Evolutionary conservation across 1,284 basidiomycete species (phyloP).

Genomic region (Peniophora sp.): DNA sequence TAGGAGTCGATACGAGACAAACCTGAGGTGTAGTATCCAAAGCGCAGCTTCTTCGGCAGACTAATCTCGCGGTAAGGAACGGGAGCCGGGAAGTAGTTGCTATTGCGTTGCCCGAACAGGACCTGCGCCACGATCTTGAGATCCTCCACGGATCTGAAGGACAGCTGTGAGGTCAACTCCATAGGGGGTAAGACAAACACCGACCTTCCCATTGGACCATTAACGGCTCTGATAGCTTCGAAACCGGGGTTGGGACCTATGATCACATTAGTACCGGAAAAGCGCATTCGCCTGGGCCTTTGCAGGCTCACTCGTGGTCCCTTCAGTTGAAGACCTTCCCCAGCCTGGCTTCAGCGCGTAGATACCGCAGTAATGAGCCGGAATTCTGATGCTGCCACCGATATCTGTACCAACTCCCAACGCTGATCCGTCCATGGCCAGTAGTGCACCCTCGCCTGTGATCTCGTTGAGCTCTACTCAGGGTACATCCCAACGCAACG

Average conservation of each 20-base stretch:
- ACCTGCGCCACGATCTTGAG: constrained; percentile 50
- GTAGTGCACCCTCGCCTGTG: constrained; percentile 63
- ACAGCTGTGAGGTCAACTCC: neutral
- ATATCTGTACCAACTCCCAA: constrained; percentile 79
- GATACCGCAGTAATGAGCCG: constrained; percentile 73
- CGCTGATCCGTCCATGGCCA: constrained; percentile 69
- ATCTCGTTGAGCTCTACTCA: neutral
- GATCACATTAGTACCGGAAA: neutral
- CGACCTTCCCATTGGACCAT: constrained; percentile 66
- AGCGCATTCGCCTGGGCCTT: neutral
- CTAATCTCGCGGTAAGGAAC: constrained; percentile 51
- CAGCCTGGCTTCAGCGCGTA: constrained; percentile 72
- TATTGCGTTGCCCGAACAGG: constrained; percentile 46
- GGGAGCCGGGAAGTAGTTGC: constrained; percentile 36
- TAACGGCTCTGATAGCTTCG: constrained; percentile 45
- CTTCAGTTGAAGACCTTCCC: constrained; percentile 42
- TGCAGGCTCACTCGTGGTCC: constrained; percentile 34
- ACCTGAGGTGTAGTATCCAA: constrained; percentile 70
- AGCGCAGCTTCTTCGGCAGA: constrained; percentile 49
- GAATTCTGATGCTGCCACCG: constrained; percentile 73
- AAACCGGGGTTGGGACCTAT: constrained; percentile 47
- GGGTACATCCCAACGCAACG: neutral
- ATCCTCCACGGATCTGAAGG: constrained; percentile 45
- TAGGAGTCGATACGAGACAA: no score
- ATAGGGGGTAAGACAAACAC: neutral